Conservation (phyloP, 345 rosid genomes). For the Eucalyptus dawsonii region DNA sequence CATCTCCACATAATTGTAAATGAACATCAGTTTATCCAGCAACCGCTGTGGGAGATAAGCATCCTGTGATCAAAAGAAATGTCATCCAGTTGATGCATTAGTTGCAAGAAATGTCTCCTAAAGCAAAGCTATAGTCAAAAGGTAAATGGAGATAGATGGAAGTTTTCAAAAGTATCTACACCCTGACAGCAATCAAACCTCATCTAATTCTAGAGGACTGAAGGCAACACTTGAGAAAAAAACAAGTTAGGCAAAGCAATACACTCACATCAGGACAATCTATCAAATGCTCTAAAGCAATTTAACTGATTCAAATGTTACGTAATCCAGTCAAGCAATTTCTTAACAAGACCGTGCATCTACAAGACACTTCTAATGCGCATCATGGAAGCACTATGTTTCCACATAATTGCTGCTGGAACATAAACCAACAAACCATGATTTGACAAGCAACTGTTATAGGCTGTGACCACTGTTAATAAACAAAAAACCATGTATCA, state of each 20-base stretch:
- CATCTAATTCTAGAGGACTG: not conserved
- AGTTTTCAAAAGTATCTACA: not conserved
- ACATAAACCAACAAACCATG: not conserved
- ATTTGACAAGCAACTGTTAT: not conserved
- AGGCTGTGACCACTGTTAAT: not conserved
- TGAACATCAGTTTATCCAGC: constrained; percentile 84
- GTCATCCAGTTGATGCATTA: not conserved
- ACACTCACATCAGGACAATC: not conserved
- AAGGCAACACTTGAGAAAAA: not conserved
- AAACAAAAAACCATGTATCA: not conserved
- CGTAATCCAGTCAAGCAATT: not conserved
- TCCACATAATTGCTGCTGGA: not conserved
- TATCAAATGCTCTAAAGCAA: not conserved
- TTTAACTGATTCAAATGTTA: not conserved
- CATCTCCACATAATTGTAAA: constrained; percentile 97
- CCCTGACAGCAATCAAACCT: not conserved
- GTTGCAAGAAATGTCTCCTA: not conserved
- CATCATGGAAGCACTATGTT: not conserved
- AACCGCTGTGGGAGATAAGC: constrained; percentile 98
- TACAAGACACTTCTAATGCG: not conserved
- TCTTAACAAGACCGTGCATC: not conserved
- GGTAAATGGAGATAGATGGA: not conserved
- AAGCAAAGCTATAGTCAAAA: not conserved
- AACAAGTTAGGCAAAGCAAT: not conserved
- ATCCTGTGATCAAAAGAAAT: constrained; percentile 37